Percentiles rank a stretch among this genome's conserved stretches.
phyloP scores from a whole-genome alignment of 176 grass and related monocot species.

The Musa schizocarpa region DNA sequence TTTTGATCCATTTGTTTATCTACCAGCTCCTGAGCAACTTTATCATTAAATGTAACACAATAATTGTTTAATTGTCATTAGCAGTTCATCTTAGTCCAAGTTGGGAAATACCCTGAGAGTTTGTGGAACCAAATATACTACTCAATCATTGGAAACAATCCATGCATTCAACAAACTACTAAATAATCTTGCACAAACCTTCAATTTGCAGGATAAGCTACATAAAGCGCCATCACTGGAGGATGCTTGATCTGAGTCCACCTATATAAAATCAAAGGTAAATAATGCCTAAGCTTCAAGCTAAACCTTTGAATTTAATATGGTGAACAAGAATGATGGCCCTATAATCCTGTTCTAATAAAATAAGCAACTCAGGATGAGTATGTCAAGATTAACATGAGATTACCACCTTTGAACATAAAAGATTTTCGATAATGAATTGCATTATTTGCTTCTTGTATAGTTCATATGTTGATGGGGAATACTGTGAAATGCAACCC shows the following conservation, averaged over 20 bases:
- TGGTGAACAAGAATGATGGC: conserved; percentile 3
- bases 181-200: conserved; percentile 36
- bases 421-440: conserved; percentile 51
- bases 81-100: background rate
- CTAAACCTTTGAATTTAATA: background rate
- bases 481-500: conserved; percentile 70
- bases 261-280: conserved; percentile 38
- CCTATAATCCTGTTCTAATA: background rate
- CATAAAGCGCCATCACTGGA: conserved; percentile 32
- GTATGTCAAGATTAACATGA: conserved; percentile 11
- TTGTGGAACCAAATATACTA: background rate
- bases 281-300: conserved; percentile 2
- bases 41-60: too few species aligned
- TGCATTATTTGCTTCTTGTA: conserved; percentile 43
- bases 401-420: conserved; percentile 49
- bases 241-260: conserved; percentile 33
- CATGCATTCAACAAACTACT: background rate
- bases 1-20: too few species aligned
- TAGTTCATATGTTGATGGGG: conserved; percentile 45
- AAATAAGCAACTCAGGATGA: conserved; percentile 1
- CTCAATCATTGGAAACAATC: background rate
- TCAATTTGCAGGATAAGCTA: conserved; percentile 76
- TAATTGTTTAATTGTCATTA: too few species aligned
- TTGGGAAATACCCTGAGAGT: background rate
- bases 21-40: too few species aligned